Conservation (phyloP, 345 rosid genomes). For the Gossypium sturtianum region DNA sequence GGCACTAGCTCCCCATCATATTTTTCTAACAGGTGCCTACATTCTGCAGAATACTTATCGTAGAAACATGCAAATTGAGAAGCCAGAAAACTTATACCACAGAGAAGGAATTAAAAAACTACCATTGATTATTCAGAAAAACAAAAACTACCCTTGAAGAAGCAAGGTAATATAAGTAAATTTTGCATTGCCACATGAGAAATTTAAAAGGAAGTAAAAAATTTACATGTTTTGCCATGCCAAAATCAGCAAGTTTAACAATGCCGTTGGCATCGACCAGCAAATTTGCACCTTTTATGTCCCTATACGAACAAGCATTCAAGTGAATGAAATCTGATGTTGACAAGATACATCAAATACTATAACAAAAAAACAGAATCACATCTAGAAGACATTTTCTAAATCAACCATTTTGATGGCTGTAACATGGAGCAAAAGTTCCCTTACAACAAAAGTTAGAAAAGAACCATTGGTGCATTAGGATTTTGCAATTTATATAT, state of each 20-base stretch:
- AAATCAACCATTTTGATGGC: background rate
- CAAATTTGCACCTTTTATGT: conserved; percentile 75
- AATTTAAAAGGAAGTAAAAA: background rate
- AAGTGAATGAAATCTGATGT: conserved; percentile 6
- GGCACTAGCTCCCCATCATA: background rate
- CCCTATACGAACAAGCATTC: conserved; percentile 35
- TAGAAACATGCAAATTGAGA: background rate
- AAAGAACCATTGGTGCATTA: background rate
- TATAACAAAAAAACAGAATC: background rate
- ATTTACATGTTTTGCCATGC: conserved; percentile 75
- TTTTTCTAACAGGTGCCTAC: background rate
- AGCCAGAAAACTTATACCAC: background rate
- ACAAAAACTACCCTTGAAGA: background rate
- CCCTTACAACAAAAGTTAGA: background rate
- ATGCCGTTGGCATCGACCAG: conserved; percentile 56
- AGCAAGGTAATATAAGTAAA: background rate
- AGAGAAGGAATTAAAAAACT: conserved; percentile 8
- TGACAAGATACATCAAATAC: background rate
- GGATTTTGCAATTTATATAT: background rate
- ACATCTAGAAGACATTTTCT: background rate
- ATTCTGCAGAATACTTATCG: background rate
- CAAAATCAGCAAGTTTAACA: conserved; percentile 76
- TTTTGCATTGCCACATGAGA: background rate
- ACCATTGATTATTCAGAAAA: no score
- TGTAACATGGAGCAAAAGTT: background rate